These are phyloP conservation scores for Cymbopogon flexuosus DNA, from an alignment of 202 grass and related monocot genomes.

Conservation along the genomic window DNA sequence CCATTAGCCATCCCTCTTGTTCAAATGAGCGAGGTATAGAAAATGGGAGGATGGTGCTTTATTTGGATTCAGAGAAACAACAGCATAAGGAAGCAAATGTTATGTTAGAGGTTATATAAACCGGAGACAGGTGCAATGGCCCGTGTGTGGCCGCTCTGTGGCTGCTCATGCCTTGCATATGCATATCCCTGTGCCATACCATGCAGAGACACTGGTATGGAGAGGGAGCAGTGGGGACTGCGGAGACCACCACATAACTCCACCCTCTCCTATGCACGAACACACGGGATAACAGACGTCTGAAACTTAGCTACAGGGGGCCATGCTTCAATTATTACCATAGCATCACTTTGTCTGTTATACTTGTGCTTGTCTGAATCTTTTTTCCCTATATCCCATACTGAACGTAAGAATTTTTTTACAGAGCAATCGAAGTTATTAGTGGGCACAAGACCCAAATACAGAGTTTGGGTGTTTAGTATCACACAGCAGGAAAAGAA, in stretches of 20 bases:
- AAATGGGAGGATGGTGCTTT: constrained; percentile 41
- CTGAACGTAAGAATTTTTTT: neutral
- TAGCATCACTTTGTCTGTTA: constrained; percentile 35
- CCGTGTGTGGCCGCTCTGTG: constrained; percentile 11
- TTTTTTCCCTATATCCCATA: neutral
- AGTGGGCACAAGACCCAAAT: neutral
- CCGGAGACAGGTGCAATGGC: constrained; percentile 21
- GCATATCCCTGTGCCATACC: constrained; percentile 43
- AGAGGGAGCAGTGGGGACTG: constrained; percentile 41
- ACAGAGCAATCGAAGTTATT: neutral
- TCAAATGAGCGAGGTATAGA: constrained; percentile 32
- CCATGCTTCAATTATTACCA: constrained; percentile 33
- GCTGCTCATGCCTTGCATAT: constrained; percentile 37
- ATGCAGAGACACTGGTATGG: constrained; percentile 43
- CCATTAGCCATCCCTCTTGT: constrained; percentile 41
- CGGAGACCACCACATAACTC: constrained; percentile 43
- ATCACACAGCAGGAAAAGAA: neutral
- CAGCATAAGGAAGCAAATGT: constrained; percentile 30
- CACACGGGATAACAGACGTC: constrained; percentile 39
- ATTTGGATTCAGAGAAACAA: constrained; percentile 53
- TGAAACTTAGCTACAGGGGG: constrained; percentile 34
- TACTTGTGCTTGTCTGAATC: constrained; percentile 35
- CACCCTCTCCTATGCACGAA: constrained; percentile 34
- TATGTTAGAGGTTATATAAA: constrained; percentile 47
- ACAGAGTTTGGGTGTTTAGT: neutral